These are phyloP conservation scores for Bruguiera parviflora DNA, from an alignment of 345 rosid species.

Conservation along the genomic window DNA sequence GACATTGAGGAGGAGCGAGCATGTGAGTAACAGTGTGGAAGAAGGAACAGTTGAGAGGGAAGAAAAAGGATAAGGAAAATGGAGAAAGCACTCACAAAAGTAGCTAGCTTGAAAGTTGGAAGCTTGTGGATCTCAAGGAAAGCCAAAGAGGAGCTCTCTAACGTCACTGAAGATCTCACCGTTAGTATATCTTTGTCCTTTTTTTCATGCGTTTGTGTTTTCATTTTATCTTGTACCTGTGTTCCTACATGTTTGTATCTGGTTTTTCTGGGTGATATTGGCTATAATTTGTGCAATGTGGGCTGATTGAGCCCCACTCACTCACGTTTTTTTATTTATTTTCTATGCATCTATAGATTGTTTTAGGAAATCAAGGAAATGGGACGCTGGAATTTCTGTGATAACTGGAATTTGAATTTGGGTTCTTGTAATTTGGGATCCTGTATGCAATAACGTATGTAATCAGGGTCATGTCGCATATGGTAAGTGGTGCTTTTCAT, in stretches of 20 bases:
- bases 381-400: slow-evolving; percentile 14
- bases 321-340: slow-evolving; percentile 6
- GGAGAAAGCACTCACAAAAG: slow-evolving; percentile 93
- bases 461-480: neutral
- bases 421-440: neutral
- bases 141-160: slow-evolving; percentile 85
- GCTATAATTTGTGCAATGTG: slow-evolving; percentile 27
- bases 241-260: neutral
- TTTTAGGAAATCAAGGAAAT: slow-evolving; percentile 3
- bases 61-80: slow-evolving; percentile 23
- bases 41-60: neutral
- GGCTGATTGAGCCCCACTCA: slow-evolving; percentile 19
- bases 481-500: neutral
- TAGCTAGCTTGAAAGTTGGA: slow-evolving; percentile 78
- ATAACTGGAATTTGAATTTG: neutral
- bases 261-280: slow-evolving; percentile 3
- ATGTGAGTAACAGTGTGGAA: too few relatives aligned
- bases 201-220: neutral
- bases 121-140: slow-evolving; percentile 87
- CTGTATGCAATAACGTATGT: neutral
- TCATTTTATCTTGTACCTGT: neutral
- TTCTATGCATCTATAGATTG: slow-evolving; percentile 19
- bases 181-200: slow-evolving; percentile 31
- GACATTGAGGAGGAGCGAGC: too few relatives aligned
- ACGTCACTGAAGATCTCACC: slow-evolving; percentile 73